Percentiles rank a stretch among this genome's conserved stretches.
These are phyloP conservation scores for Wickerhamomyces canadensis DNA, from an alignment of 805 yeast species.

Conservation along the genomic window DNA sequence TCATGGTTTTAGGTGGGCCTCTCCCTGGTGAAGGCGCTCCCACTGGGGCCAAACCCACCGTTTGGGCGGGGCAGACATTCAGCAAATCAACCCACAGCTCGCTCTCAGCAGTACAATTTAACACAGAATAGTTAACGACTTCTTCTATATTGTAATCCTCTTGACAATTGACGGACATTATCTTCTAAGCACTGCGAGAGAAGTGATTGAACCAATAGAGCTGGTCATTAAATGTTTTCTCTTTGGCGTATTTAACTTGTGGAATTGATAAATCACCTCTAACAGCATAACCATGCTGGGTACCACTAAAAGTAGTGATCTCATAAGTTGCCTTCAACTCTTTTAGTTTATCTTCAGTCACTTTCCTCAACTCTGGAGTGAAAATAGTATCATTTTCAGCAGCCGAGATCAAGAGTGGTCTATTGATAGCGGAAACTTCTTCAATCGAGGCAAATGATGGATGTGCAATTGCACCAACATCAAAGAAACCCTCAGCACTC, in stretches of 20 bases:
- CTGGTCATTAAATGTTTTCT: conserved; percentile 48
- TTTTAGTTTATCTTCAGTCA: conserved; percentile 53
- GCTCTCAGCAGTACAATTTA: too few species aligned
- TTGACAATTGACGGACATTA: too few species aligned
- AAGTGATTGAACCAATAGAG: conserved; percentile 19
- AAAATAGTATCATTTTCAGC: conserved; percentile 68
- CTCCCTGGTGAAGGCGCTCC: too few species aligned
- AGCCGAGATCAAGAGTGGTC: conserved; percentile 57
- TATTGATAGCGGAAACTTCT: conserved; percentile 53
- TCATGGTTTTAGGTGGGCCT: too few species aligned
- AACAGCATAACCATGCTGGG: conserved; percentile 71
- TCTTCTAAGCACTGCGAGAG: neutral
- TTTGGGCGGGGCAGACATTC: too few species aligned
- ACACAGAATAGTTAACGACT: too few species aligned
- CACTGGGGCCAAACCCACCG: too few species aligned
- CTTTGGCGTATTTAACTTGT: conserved; percentile 54
- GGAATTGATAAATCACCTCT: conserved; percentile 66
- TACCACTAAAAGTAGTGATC: conserved; percentile 57
- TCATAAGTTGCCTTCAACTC: conserved; percentile 52
- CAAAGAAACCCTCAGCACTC: conserved; percentile 31
- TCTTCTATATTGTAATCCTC: too few species aligned
- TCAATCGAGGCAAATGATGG: conserved; percentile 69
- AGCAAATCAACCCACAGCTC: too few species aligned
- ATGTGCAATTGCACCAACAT: conserved; percentile 75
- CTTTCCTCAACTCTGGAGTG: conserved; percentile 55